Percentiles rank a stretch among this genome's conserved stretches.
Evolutionary conservation across 2,329 filamentous ascomycete species (phyloP).

Genomic region (Colletotrichum aenigma): DNA sequence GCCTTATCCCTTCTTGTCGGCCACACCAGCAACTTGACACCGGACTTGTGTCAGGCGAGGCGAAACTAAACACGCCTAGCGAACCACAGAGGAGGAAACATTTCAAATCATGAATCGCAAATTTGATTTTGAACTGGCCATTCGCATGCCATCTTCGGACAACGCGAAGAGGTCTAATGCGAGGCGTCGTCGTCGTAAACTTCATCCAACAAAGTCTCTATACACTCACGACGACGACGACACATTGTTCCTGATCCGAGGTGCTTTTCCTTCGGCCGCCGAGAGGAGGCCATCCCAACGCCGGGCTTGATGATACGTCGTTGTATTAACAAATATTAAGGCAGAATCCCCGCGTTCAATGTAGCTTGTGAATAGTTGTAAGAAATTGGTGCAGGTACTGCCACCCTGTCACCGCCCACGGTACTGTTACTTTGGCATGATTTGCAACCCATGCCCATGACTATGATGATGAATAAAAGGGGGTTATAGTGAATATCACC

Average conservation of each 20-base stretch:
- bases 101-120: background rate
- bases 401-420: background rate
- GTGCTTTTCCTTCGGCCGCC: background rate
- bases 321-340: background rate
- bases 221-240: background rate
- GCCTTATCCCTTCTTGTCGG: background rate
- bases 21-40: background rate
- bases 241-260: background rate
- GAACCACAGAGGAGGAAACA: background rate
- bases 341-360: background rate
- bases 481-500: conserved; percentile 24
- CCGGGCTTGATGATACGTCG: background rate
- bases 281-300: background rate
- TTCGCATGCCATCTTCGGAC: background rate
- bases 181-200: background rate
- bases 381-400: background rate
- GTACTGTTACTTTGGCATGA: background rate
- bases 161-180: background rate
- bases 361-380: background rate
- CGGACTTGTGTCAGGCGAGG: conserved; percentile 5
- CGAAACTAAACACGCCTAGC: background rate
- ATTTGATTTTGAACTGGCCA: background rate
- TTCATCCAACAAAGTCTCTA: background rate
- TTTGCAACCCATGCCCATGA: background rate
- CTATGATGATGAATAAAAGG: background rate